Conservation (phyloP, 1,284 basidiomycete genomes). For the Mycosarcoma maydis region DNA sequence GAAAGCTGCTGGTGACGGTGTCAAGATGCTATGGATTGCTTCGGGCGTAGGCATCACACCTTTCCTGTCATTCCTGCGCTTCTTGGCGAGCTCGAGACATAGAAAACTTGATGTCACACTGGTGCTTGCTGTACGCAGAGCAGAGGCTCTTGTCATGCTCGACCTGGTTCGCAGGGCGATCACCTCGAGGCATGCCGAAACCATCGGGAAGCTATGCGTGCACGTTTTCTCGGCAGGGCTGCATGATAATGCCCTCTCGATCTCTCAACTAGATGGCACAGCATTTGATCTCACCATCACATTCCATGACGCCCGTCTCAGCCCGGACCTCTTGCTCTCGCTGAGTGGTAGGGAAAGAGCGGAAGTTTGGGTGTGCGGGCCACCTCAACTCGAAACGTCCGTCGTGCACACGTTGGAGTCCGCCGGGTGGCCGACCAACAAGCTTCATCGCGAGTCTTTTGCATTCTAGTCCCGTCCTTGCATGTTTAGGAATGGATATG, state of each 20-base stretch:
- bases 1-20: not conserved
- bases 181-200: not conserved
- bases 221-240: constrained; percentile 28
- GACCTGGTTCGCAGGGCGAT: constrained; percentile 8
- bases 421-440: constrained; percentile 8
- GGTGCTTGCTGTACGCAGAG: constrained; percentile 19
- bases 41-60: constrained; percentile 29
- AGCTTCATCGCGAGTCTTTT: constrained; percentile 31
- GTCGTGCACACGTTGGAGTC: constrained; percentile 20
- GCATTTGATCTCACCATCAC: constrained; percentile 3
- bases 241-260: not conserved
- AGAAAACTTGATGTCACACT: constrained; percentile 7
- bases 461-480: constrained; percentile 26
- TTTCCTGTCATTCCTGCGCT: constrained; percentile 22
- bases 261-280: not conserved
- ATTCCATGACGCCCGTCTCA: constrained; percentile 14
- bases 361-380: constrained; percentile 33
- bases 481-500: too few relatives aligned
- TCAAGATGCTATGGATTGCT: constrained; percentile 23
- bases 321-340: constrained; percentile 8
- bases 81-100: not conserved
- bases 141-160: constrained; percentile 20
- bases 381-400: constrained; percentile 14
- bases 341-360: not conserved
- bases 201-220: constrained; percentile 5